Evolutionary conservation across 2,329 filamentous ascomycete species (phyloP), one percentile per base, ranked within the genome.

Genomic region (Celoporthe dispersa): DNA sequence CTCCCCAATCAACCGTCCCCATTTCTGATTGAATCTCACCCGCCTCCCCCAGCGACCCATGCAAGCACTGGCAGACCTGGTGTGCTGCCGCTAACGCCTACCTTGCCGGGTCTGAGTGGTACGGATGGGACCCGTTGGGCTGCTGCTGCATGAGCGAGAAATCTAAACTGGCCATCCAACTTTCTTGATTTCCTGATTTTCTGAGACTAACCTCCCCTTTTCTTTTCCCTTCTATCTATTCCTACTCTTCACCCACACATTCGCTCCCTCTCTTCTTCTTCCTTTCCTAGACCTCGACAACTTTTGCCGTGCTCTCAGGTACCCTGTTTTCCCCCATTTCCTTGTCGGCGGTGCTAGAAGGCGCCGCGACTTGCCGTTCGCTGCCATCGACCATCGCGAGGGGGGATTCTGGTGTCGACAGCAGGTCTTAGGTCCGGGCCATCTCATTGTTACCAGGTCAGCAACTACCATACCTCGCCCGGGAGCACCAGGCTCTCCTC

Each of bases 201-300:
- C 48, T 41, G 51, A 55, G 60, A 51, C 64, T 67, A 60, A 69
- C 41, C 68, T 63, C 41, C 64, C 63, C 62, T 66, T 64, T 60
- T 44, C 53, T 33, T 11, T 22, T 44, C 63, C 66, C 61, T 64
- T 41, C 39, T 68, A 71, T 59, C 39, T 39, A 60, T 60, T 65
- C 57, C 51, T 37, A 64, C 59, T 68, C 55, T 51, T 59, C 51
- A 64, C 59, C 55, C 51, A 66, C 65, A 35, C 48, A 44, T 25
- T 60, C 67, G 71, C 67, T 72, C 71, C 60, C 62, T 72, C 75
- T 67, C 9, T 70, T 70, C 61, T 74, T 75, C 75, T 76, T 76
- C 73, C 70, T 71, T 76, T 73, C 72, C 72, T 51, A 22, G 28
- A 48, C 25, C 28, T 64, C 62, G 73, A 63, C 72, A 70, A 70